phyloP scores from a whole-genome alignment of 169 alveolate genomes.

The Miamiensis avidus region DNA sequence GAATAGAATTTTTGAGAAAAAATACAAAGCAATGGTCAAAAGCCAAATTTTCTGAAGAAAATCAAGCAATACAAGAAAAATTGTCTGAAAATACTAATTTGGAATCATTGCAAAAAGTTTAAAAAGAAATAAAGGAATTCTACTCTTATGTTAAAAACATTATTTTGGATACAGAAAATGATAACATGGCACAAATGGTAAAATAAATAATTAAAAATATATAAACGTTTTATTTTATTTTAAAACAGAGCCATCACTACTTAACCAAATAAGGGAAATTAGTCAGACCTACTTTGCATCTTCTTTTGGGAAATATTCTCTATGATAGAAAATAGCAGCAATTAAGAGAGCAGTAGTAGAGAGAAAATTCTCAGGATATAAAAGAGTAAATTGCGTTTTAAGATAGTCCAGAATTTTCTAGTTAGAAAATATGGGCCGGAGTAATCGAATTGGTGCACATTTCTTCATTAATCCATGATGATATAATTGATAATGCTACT shows the following conservation, averaged over 20 bases:
- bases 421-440: conserved; percentile 20
- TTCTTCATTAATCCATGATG: conserved; percentile 44
- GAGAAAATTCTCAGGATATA: not conserved
- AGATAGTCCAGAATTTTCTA: not conserved
- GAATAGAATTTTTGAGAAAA: not conserved
- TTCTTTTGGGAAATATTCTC: conserved; percentile 3
- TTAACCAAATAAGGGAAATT: conserved; percentile 43
- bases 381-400: not conserved
- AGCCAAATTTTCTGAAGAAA: not conserved
- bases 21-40: not conserved
- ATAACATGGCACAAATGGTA: not conserved
- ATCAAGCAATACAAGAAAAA: too few relatives aligned
- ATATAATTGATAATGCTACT: conserved; percentile 37
- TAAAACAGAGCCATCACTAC: conserved; percentile 7
- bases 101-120: not conserved
- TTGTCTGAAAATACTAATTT: not conserved
- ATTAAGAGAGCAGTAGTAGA: not conserved
- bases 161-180: not conserved
- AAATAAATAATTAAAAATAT: too few relatives aligned
- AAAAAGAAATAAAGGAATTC: not conserved
- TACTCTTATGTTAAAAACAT: not conserved
- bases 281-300: conserved; percentile 39
- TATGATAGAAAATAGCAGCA: not conserved
- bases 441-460: conserved; percentile 35
- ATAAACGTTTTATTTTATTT: too few relatives aligned